phyloP scores from a whole-genome alignment of 257 asterid species.

The Nicotiana benthamiana region DNA sequence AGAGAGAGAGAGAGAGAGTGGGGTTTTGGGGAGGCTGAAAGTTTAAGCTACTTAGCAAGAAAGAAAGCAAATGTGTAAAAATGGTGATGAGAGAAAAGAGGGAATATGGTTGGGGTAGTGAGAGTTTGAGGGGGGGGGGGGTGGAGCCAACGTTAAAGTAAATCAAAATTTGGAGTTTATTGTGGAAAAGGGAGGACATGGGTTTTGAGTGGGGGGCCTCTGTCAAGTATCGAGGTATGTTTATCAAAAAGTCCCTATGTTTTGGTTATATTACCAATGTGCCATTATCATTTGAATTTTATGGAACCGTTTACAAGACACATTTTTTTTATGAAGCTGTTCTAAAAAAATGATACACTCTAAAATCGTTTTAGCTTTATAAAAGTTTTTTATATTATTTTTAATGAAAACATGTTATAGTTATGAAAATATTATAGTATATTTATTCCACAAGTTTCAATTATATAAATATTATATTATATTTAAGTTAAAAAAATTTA shows the following conservation, averaged over 20 bases:
- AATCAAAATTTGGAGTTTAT: conserved; percentile 21
- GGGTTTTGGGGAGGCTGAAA: conserved; percentile 22
- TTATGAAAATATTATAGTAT: too few species aligned
- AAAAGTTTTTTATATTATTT: too few species aligned
- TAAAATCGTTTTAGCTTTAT: too few species aligned
- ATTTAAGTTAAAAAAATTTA: too few species aligned
- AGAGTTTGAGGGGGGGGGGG: not conserved
- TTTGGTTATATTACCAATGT: too few species aligned
- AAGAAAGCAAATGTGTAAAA: conserved; percentile 23
- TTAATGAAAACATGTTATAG: too few species aligned
- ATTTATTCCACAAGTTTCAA: too few species aligned
- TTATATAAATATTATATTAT: too few species aligned
- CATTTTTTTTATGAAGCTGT: too few species aligned
- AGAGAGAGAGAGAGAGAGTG: not conserved
- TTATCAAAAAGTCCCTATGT: not conserved
- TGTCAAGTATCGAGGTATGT: not conserved
- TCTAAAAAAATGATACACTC: too few species aligned
- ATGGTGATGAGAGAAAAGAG: not conserved
- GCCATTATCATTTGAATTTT: too few species aligned
- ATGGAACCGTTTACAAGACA: too few species aligned
- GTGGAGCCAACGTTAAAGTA: conserved; percentile 24
- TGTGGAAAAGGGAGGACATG: not conserved
- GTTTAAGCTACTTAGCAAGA: conserved; percentile 48
- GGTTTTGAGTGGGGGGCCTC: conserved; percentile 1
- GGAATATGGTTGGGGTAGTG: not conserved